Conservation (phyloP, 345 rosid genomes). For the Chamaenerion angustifolium region DNA sequence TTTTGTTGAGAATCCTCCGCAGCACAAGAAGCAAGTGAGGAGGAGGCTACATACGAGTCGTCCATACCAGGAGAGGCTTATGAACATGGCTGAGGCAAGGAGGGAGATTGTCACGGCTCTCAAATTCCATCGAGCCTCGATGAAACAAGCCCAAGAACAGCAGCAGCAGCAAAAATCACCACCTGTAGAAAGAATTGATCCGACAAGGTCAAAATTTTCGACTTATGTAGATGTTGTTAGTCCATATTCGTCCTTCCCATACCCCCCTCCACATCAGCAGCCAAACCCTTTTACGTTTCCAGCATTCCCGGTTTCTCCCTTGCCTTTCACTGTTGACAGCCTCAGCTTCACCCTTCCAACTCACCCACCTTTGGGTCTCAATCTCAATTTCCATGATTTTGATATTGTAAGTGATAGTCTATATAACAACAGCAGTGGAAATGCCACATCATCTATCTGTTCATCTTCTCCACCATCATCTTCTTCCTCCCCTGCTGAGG, state of each 20-base stretch:
- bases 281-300: constrained; percentile 27
- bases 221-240: constrained; percentile 1
- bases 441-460: constrained; percentile 12
- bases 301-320: constrained; percentile 13
- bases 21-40: constrained; percentile 81
- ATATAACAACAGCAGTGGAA: constrained; percentile 19
- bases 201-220: constrained; percentile 9
- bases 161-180: constrained; percentile 6
- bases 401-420: constrained; percentile 45
- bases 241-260: constrained; percentile 6
- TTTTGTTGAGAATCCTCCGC: constrained; percentile 6
- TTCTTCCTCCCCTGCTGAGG: constrained; percentile 17
- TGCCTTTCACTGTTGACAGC: constrained; percentile 3
- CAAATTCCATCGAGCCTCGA: constrained; percentile 83
- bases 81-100: constrained; percentile 98
- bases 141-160: constrained; percentile 62
- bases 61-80: constrained; percentile 92
- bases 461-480: constrained; percentile 39
- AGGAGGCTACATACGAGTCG: constrained; percentile 88
- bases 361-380: constrained; percentile 14
- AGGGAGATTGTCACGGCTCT: constrained; percentile 91
- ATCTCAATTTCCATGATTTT: constrained; percentile 75
- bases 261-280: constrained; percentile 8
- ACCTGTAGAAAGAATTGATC: constrained; percentile 6
- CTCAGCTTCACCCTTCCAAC: constrained; percentile 10